A percentile compares a stretch with the other conserved stretches of the same genome.
phyloP scores from a whole-genome alignment of 176 grass and related monocot species.

The Cenchrus purpureus region DNA sequence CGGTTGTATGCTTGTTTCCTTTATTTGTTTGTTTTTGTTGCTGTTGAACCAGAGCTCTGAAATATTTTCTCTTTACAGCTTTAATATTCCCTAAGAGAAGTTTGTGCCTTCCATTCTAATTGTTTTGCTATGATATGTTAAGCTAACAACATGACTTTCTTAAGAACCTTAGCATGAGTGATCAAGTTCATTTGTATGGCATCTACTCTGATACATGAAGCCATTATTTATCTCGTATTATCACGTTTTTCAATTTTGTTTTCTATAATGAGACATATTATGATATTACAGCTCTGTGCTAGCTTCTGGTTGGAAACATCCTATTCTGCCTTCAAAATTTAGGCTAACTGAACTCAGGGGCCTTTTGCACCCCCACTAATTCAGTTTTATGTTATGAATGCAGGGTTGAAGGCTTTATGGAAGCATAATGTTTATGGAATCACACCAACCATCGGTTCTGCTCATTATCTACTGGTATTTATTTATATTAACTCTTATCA shows the following conservation, averaged over 20 bases:
- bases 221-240: constrained; percentile 15
- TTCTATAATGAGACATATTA: neutral
- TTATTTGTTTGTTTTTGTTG: neutral
- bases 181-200: constrained; percentile 13
- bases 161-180: neutral
- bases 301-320: neutral
- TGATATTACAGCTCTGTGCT: neutral
- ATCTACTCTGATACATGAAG: neutral
- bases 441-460: constrained; percentile 93
- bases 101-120: constrained; percentile 19
- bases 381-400: constrained; percentile 30
- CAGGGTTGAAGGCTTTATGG: constrained; percentile 84
- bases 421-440: constrained; percentile 97
- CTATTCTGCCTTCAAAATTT: neutral
- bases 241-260: neutral
- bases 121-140: neutral
- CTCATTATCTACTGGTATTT: constrained; percentile 92
- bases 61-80: constrained; percentile 8
- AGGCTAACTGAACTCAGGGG: neutral
- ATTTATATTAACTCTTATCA: constrained; percentile 35
- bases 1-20: neutral
- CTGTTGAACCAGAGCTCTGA: neutral
- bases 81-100: neutral
- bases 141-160: neutral
- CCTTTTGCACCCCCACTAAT: too few relatives aligned